These are phyloP conservation scores for Annulohypoxylon maeteangense DNA, from an alignment of 495 filamentous ascomycete species.

Conservation along the genomic window DNA sequence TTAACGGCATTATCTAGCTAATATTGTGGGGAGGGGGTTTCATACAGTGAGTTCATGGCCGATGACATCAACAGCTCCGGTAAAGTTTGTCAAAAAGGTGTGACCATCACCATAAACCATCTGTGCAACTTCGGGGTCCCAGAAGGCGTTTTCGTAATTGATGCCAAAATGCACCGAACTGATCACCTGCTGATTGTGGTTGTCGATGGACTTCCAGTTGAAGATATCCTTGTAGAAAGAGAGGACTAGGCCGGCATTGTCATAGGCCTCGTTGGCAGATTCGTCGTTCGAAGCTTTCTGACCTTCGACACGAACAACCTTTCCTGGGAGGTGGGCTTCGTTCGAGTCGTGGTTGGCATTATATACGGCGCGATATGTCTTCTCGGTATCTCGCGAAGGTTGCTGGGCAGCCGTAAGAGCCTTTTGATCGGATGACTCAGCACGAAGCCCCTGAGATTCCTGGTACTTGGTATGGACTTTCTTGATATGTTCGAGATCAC, in stretches of 20 bases:
- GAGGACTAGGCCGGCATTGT: conserved; percentile 54
- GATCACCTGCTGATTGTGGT: conserved; percentile 54
- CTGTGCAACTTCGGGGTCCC: conserved; percentile 46
- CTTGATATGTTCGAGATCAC: conserved; percentile 50
- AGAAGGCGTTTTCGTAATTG: conserved; percentile 58
- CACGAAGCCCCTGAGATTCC: conserved; percentile 37
- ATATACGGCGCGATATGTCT: conserved; percentile 54
- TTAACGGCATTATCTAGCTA: background rate
- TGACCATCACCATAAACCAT: conserved; percentile 63
- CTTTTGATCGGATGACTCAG: conserved; percentile 22
- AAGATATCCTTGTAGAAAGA: conserved; percentile 58
- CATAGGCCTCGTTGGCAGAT: conserved; percentile 53
- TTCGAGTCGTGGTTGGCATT: conserved; percentile 48
- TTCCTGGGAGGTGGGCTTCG: conserved; percentile 51
- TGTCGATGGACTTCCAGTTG: conserved; percentile 58
- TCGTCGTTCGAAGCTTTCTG: conserved; percentile 47
- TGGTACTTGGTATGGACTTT: conserved; percentile 47
- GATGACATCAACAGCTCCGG: conserved; percentile 59
- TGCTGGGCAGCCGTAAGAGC: background rate
- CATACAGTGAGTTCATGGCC: conserved; percentile 60
- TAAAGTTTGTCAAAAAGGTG: conserved; percentile 55
- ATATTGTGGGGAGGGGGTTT: too few relatives aligned
- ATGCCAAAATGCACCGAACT: conserved; percentile 57
- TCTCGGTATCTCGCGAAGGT: conserved; percentile 24
- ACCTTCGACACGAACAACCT: conserved; percentile 53